Base-by-base conservation (phyloP, 2,329 filamentous ascomycete species). In the Aspergillus luchuensis region DNA sequence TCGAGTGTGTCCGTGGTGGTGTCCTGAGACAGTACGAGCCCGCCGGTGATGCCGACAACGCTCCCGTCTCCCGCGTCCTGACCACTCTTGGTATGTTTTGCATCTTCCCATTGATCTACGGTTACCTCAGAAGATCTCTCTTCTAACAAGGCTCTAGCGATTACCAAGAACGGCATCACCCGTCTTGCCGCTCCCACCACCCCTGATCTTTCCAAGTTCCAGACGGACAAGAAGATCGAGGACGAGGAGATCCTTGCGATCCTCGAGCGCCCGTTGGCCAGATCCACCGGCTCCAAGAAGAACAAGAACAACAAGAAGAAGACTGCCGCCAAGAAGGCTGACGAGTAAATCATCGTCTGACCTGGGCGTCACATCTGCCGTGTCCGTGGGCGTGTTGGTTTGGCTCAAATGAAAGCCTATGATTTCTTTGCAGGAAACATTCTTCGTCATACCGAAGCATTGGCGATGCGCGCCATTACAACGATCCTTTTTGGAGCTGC, bases 221-320 rank as follows among this genome's bases (percentile, higher is more conserved):
- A 97, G 86, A 89, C 91, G 36, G 93, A 98, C 79, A 98, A 98
- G 87, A 97, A 97, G 86, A 97, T 99, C 73, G 89, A 88, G 67
- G 94, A 98, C 67, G 92, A 96, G 82, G 94, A 98, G 81, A 85
- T 99, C 67, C 87, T 98, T 70, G 91, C 95, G 84, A 94, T 98
- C 66, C 85, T 99, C 55, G 92, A 95, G 81, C 91, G 91, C 78
- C 94, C 94, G 33, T 80, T 97, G 70, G 81, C 83, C 63, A 86
- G 85, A 74, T 80, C 83, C 21, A 81, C 82, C 47, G 80, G 80
- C 56, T 83, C 89, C 67, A 91, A 91, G 81, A 92, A 93, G 77
- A 93, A 92, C 75, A 92, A 92, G 84, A 95, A 91, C 84, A 94
- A 92, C 85, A 96, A 93, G 87, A 92, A 91, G 85, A 87, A 90